These are phyloP conservation scores for Acanthamoeba healyi DNA, from an alignment of 208 protist genomes.

Conservation along the genomic window DNA sequence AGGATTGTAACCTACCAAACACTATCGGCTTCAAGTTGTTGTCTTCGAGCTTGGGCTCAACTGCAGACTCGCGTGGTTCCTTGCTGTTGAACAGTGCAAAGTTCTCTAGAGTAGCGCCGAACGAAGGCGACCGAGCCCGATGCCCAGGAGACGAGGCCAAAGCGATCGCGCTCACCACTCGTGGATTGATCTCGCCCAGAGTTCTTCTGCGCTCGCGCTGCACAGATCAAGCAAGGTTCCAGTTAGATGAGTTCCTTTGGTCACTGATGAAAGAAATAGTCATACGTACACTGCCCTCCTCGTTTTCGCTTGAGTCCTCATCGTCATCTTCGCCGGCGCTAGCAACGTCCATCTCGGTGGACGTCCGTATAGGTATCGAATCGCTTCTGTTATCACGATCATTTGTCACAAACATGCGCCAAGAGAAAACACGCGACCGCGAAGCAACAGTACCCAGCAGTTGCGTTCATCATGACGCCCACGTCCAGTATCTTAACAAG, in stretches of 20 bases:
- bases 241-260: neutral
- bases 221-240: neutral
- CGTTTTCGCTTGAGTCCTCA: no score
- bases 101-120: neutral
- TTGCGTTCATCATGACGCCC: slow-evolving; percentile 45
- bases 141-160: no score
- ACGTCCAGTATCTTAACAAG: slow-evolving; percentile 52
- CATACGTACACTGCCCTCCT: no score
- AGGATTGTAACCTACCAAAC: neutral
- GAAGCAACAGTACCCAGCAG: neutral
- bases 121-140: slow-evolving; percentile 17
- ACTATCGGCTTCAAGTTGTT: neutral
- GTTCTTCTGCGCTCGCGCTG: slow-evolving; percentile 3
- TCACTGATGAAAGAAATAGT: neutral
- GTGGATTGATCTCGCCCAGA: neutral
- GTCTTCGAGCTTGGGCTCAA: slow-evolving; percentile 10
- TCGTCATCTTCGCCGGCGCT: no score
- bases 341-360: no score
- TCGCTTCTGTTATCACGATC: no score
- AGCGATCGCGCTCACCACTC: no score
- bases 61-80: neutral
- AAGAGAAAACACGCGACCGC: neutral
- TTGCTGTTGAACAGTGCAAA: neutral
- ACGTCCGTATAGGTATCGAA: no score
- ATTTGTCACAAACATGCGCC: no score